Conservation (phyloP, 2,329 filamentous ascomycete species). For the Emmonsia crescens region DNA sequence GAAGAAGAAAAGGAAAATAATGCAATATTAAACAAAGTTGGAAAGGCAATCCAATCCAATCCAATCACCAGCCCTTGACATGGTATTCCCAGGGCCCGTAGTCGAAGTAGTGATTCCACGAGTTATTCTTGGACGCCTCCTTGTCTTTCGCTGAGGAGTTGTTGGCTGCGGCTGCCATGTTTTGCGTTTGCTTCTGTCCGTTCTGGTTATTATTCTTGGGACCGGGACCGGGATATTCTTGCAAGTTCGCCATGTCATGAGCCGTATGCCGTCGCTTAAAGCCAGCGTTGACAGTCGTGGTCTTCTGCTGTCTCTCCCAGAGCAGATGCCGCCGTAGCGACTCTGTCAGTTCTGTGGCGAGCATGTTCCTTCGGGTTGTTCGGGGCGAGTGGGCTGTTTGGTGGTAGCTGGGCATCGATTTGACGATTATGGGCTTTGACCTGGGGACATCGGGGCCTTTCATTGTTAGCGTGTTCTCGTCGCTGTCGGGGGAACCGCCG, state of each 20-base stretch:
- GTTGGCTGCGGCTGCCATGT: conserved; percentile 10
- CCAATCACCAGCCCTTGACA: conserved; percentile 66
- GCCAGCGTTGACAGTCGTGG: conserved; percentile 69
- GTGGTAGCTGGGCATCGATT: conserved; percentile 53
- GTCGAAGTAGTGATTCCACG: conserved; percentile 79
- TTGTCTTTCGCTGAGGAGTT: conserved; percentile 39
- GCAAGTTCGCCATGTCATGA: conserved; percentile 79
- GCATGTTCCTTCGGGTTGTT: conserved; percentile 89
- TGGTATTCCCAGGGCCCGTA: conserved; percentile 77
- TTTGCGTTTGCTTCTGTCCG: conserved; percentile 38
- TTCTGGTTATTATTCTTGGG: conserved; percentile 34
- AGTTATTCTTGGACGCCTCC: conserved; percentile 55
- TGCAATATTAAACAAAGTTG: not conserved
- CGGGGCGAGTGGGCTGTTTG: conserved; percentile 76
- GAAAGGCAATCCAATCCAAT: not conserved
- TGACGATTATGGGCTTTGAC: conserved; percentile 71
- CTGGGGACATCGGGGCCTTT: conserved; percentile 53
- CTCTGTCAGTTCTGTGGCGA: conserved; percentile 86
- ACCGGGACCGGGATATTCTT: conserved; percentile 64
- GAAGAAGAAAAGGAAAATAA: not conserved
- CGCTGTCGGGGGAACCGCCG: conserved; percentile 47
- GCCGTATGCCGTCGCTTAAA: conserved; percentile 85
- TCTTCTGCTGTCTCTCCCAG: conserved; percentile 92
- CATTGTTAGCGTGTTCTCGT: conserved; percentile 52
- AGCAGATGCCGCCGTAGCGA: conserved; percentile 83